These are phyloP conservation scores for Mycena metata DNA, from an alignment of 768 basidiomycete genomes.

Conservation along the genomic window DNA sequence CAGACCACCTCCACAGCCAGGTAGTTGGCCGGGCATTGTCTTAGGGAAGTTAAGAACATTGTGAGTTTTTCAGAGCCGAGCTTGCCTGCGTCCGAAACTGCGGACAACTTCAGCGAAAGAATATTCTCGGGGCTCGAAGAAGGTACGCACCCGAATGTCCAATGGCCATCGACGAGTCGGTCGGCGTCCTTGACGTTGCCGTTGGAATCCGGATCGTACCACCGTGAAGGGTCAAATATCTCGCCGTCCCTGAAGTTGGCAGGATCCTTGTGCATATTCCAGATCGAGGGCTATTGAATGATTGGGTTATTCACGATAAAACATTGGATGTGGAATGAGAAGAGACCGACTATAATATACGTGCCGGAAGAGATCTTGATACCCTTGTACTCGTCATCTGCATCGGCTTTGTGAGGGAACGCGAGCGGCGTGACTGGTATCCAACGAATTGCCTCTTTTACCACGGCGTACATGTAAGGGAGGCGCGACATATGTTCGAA, in stretches of 20 bases:
- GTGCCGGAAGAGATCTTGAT: conserved; percentile 12
- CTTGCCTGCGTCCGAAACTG: conserved; percentile 11
- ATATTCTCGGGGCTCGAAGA: neutral
- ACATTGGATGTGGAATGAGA: neutral
- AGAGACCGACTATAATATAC: conserved; percentile 6
- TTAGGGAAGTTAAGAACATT: neutral
- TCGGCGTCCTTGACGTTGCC: conserved; percentile 8
- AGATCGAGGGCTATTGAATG: conserved; percentile 8
- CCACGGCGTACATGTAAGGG: conserved; percentile 43
- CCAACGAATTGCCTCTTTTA: conserved; percentile 40
- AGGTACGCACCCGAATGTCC: conserved; percentile 7
- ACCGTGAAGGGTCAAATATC: conserved; percentile 9
- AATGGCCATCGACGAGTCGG: conserved; percentile 9
- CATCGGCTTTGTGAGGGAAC: conserved; percentile 10
- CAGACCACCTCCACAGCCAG: conserved; percentile 3
- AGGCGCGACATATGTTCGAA: conserved; percentile 42
- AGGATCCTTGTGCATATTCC: conserved; percentile 20
- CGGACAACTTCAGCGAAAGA: neutral
- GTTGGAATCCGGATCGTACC: conserved; percentile 9
- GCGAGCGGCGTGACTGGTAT: conserved; percentile 9
- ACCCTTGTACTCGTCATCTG: conserved; percentile 6
- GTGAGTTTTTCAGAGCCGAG: neutral
- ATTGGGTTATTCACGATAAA: neutral
- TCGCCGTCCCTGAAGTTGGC: conserved; percentile 1
- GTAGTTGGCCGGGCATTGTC: conserved; percentile 17